Evolutionary conservation across 164 flowering plant species (phyloP).

Genomic region (Annona squamosa): DNA sequence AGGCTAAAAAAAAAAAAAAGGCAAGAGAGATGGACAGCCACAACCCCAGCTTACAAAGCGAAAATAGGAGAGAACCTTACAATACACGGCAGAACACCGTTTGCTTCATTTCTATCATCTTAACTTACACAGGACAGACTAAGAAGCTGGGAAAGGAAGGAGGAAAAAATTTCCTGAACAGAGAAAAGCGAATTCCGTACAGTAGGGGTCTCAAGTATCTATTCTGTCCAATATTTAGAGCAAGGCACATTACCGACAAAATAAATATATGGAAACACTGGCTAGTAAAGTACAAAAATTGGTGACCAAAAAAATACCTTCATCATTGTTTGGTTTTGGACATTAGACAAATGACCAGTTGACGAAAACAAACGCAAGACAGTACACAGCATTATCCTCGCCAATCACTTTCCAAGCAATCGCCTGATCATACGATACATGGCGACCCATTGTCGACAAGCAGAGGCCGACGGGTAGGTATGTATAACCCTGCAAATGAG

Average conservation of each 20-base stretch:
- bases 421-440: conserved; percentile 70
- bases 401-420: conserved; percentile 84
- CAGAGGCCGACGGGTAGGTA: conserved; percentile 81
- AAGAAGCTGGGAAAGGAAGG: neutral
- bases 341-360: conserved; percentile 88
- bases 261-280: conserved; percentile 9
- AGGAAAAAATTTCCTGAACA: neutral
- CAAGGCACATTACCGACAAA: neutral
- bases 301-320: neutral
- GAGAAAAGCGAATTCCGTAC: neutral
- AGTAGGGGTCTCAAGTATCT: neutral
- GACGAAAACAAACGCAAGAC: conserved; percentile 73
- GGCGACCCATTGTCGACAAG: conserved; percentile 83
- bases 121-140: neutral
- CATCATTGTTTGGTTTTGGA: neutral
- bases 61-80: neutral
- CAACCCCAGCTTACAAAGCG: too few species aligned
- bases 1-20: too few species aligned
- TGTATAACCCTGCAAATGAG: conserved; percentile 58
- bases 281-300: conserved; percentile 13
- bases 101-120: neutral
- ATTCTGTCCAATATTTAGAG: neutral
- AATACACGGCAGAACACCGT: neutral
- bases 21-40: too few species aligned
- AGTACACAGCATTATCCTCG: conserved; percentile 62